A percentile compares a stretch with the other conserved stretches of the same genome.
These are phyloP conservation scores for Buxus sempervirens DNA, from an alignment of 164 flowering plant species.

Conservation along the genomic window DNA sequence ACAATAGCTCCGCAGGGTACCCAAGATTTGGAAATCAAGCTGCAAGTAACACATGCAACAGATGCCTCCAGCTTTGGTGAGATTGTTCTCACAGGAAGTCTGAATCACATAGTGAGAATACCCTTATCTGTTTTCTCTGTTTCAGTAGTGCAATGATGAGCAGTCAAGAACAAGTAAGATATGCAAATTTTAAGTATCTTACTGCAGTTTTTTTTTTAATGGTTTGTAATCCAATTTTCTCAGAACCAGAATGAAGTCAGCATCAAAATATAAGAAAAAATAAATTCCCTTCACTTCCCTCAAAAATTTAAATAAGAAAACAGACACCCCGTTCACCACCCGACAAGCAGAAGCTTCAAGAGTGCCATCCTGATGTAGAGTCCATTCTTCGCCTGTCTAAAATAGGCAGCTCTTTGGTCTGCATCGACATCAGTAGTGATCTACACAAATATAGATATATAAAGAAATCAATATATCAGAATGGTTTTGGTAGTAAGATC, in stretches of 20 bases:
- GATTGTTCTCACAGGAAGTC: constrained; percentile 67
- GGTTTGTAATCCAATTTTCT: too few species aligned
- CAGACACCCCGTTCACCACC: constrained; percentile 55
- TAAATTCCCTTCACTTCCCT: too few species aligned
- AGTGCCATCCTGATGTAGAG: constrained; percentile 95
- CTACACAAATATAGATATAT: constrained; percentile 32
- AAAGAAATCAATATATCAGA: background rate
- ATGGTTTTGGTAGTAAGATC: background rate
- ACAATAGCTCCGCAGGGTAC: constrained; percentile 46
- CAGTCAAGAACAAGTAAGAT: background rate
- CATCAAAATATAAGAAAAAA: background rate
- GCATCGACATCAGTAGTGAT: constrained; percentile 87
- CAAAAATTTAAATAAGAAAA: constrained; percentile 10
- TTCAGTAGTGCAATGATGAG: constrained; percentile 16
- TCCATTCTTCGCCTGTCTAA: constrained; percentile 98
- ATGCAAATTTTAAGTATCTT: background rate
- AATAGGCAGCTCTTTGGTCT: constrained; percentile 97
- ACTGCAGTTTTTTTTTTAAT: background rate
- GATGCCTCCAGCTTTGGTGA: constrained; percentile 64
- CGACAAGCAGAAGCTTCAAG: constrained; percentile 85
- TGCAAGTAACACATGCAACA: constrained; percentile 42
- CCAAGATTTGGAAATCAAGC: constrained; percentile 46
- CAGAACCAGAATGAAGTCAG: too few species aligned
- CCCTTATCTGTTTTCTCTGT: constrained; percentile 59
- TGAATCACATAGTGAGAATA: constrained; percentile 73